Conservation (phyloP, 2,329 filamentous ascomycete species). For the Cercospora zeae-maydis region DNA sequence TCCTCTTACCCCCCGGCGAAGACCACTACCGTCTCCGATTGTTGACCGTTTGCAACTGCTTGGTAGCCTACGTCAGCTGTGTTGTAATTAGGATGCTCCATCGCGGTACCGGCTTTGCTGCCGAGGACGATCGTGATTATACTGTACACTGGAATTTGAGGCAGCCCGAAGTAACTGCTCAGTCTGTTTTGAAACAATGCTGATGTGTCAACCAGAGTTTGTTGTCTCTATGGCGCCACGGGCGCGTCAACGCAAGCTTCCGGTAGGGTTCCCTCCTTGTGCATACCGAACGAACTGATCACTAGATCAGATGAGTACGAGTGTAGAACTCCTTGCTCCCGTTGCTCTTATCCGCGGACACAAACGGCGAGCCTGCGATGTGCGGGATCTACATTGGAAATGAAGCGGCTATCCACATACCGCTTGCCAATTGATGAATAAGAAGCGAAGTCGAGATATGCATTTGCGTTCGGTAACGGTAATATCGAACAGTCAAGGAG, state of each 20-base stretch:
- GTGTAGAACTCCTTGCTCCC: background rate
- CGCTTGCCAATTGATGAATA: background rate
- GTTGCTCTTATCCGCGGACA: background rate
- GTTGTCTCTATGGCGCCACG: background rate
- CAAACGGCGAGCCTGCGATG: background rate
- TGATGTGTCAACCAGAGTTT: background rate
- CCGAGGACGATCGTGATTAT: background rate
- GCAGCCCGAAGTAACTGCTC: background rate
- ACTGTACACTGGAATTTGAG: too few species aligned
- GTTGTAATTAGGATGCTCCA: background rate
- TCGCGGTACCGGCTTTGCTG: background rate
- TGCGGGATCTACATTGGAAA: background rate
- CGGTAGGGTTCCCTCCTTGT: background rate
- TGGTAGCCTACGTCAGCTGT: background rate
- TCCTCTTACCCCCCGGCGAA: background rate
- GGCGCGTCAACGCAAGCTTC: background rate
- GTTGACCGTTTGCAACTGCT: background rate
- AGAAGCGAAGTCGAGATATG: too few species aligned
- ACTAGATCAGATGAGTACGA: background rate
- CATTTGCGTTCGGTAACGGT: too few species aligned
- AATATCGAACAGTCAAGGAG: too few species aligned
- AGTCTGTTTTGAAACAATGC: background rate
- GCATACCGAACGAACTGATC: background rate
- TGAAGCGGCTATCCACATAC: background rate
- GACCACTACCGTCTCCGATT: background rate